Evolutionary conservation across 2,329 filamentous ascomycete genomes (phyloP).

Genomic region (Arthrobotrys iridis): DNA sequence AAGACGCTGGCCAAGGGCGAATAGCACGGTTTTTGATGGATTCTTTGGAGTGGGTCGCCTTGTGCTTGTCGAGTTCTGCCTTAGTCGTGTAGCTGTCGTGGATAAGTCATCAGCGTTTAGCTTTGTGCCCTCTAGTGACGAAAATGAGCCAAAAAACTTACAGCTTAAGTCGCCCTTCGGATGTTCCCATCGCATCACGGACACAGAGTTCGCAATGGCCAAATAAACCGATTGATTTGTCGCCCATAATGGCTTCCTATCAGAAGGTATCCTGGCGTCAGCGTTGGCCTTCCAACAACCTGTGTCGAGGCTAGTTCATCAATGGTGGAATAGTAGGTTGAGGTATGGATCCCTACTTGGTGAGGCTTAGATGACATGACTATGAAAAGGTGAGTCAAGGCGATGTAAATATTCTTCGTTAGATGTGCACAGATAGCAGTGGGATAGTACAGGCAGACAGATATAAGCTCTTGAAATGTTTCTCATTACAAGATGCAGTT

Average conservation of each 20-base stretch:
- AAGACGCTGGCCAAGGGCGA: constrained; percentile 29
- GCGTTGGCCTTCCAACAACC: too few species aligned
- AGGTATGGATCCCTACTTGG: neutral
- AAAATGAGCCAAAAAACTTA: neutral
- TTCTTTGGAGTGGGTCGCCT: constrained; percentile 19
- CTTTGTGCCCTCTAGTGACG: neutral
- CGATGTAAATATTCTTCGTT: too few species aligned
- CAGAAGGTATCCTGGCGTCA: neutral
- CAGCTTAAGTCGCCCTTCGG: neutral
- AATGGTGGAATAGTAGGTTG: too few species aligned
- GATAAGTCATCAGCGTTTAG: neutral
- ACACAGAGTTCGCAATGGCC: constrained; percentile 33
- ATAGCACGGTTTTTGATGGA: constrained; percentile 27
- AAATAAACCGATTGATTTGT: neutral
- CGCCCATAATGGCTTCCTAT: neutral
- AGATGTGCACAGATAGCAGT: too few species aligned
- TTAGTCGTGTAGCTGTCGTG: neutral
- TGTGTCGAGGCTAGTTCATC: too few species aligned
- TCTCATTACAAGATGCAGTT: too few species aligned
- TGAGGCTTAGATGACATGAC: neutral
- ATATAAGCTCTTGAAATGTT: too few species aligned
- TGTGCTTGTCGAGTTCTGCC: constrained; percentile 22
- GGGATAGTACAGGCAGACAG: too few species aligned
- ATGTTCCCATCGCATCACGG: constrained; percentile 15
- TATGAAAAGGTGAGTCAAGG: neutral